Percentiles rank a stretch among this genome's conserved stretches.
phyloP scores from a whole-genome alignment of 129 eudicot genomes.

The Cynara cardunculus region DNA sequence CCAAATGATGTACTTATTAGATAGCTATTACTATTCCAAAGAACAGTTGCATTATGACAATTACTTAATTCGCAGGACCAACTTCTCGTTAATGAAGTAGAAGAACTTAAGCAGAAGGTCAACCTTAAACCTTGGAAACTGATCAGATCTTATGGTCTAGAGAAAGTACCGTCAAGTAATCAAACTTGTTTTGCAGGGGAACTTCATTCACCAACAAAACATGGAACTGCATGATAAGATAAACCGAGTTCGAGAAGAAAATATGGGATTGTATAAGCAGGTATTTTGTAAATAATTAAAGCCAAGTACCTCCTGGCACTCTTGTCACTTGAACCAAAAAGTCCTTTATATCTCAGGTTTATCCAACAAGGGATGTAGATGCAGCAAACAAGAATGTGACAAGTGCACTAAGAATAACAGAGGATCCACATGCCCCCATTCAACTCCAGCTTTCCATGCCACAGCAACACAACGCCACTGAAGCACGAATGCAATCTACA shows the following conservation, averaged over 20 bases:
- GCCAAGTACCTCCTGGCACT: too few relatives aligned
- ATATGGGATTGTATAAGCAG: slow-evolving; percentile 54
- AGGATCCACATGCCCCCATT: slow-evolving; percentile 51
- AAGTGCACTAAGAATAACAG: slow-evolving; percentile 44
- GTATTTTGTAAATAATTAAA: slow-evolving; percentile 31
- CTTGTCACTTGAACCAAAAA: background rate
- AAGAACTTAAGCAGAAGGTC: slow-evolving; percentile 63
- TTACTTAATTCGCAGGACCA: slow-evolving; percentile 45
- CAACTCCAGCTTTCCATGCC: slow-evolving; percentile 74
- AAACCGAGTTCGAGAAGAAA: slow-evolving; percentile 50
- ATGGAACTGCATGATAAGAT: slow-evolving; percentile 61
- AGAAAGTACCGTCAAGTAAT: background rate
- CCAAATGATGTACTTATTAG: background rate
- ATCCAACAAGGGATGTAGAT: slow-evolving; percentile 42
- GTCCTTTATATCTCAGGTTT: slow-evolving; percentile 37
- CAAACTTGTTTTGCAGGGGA: slow-evolving; percentile 41
- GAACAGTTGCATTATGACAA: background rate
- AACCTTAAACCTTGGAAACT: slow-evolving; percentile 2
- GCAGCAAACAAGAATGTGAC: slow-evolving; percentile 37
- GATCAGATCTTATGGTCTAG: background rate
- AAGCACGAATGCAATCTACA: slow-evolving; percentile 38
- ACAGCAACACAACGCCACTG: slow-evolving; percentile 37
- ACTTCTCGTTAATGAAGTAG: slow-evolving; percentile 49
- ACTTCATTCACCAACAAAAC: slow-evolving; percentile 61
- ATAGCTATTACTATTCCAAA: background rate